phyloP scores from a whole-genome alignment of 2,329 filamentous ascomycete genomes.

The Ceratocystis destructans region DNA sequence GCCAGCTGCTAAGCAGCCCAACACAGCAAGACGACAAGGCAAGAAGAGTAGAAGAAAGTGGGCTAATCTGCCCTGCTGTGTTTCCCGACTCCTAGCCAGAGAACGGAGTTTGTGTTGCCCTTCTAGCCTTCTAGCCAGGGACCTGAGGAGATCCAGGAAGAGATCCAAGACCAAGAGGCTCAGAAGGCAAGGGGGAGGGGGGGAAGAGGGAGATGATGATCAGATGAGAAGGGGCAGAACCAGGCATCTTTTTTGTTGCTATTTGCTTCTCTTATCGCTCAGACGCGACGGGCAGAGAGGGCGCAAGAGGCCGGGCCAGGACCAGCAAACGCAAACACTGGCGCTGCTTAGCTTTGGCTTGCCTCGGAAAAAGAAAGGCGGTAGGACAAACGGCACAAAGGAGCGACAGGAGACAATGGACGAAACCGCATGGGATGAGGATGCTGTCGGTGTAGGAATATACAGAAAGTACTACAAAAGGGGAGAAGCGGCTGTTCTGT shows the following conservation, averaged over 20 bases:
- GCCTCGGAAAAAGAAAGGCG: not conserved
- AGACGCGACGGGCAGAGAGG: not conserved
- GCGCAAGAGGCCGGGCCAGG: not conserved
- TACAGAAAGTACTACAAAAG: not conserved
- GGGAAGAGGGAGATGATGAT: not conserved
- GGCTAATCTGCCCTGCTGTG: not conserved
- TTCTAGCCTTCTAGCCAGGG: not conserved
- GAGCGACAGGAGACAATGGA: not conserved
- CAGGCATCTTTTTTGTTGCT: too few relatives aligned
- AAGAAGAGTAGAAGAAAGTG: not conserved
- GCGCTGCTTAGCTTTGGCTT: not conserved
- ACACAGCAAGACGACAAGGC: not conserved
- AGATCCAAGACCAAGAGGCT: not conserved
- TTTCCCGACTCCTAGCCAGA: not conserved
- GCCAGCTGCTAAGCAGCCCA: not conserved
- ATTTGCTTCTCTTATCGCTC: too few relatives aligned
- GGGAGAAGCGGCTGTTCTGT: not conserved
- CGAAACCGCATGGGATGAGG: too few relatives aligned
- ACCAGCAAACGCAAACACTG: not conserved
- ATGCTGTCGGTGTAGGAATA: not conserved
- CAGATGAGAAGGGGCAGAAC: not conserved
- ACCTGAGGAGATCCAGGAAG: not conserved
- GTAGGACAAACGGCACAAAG: not conserved
- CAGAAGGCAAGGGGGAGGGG: not conserved
- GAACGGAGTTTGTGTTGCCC: not conserved